Conservation (phyloP, 2,329 filamentous ascomycete genomes). For the Elsinoe necatrix region DNA sequence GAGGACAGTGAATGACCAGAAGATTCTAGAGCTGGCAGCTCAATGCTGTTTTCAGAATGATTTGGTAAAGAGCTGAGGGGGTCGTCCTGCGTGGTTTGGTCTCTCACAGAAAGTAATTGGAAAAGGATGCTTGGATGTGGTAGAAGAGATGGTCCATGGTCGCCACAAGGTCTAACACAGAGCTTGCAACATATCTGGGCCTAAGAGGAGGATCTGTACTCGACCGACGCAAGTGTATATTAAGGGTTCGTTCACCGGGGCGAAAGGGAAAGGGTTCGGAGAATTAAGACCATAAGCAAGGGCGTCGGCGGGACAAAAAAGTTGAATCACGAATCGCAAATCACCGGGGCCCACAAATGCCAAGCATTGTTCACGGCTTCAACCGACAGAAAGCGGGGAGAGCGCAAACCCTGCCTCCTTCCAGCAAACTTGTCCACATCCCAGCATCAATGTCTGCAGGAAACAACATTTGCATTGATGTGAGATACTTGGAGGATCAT, state of each 20-base stretch:
- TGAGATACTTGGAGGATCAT: no score
- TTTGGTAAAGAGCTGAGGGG: background rate
- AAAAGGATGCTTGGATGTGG: slow-evolving; percentile 27
- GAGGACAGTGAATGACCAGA: no score
- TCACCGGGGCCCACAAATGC: background rate
- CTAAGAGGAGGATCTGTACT: background rate
- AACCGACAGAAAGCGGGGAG: background rate
- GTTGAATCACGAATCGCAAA: background rate
- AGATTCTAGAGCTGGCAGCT: background rate
- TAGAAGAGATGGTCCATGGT: slow-evolving; percentile 31
- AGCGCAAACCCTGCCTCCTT: background rate
- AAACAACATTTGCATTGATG: no score
- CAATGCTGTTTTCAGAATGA: background rate
- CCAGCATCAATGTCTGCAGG: background rate
- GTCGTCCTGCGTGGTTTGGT: background rate
- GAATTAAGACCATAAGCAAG: slow-evolving; percentile 1
- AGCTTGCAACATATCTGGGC: background rate
- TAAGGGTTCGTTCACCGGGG: background rate
- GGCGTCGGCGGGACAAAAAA: background rate
- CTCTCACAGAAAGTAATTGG: slow-evolving; percentile 28
- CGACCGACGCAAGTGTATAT: background rate
- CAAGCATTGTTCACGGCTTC: background rate
- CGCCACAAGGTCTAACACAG: background rate
- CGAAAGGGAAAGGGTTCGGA: background rate
- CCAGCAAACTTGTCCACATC: background rate